Evolutionary conservation across 2,329 filamentous ascomycete genomes (phyloP).

Genomic region (Zalaria obscura): DNA sequence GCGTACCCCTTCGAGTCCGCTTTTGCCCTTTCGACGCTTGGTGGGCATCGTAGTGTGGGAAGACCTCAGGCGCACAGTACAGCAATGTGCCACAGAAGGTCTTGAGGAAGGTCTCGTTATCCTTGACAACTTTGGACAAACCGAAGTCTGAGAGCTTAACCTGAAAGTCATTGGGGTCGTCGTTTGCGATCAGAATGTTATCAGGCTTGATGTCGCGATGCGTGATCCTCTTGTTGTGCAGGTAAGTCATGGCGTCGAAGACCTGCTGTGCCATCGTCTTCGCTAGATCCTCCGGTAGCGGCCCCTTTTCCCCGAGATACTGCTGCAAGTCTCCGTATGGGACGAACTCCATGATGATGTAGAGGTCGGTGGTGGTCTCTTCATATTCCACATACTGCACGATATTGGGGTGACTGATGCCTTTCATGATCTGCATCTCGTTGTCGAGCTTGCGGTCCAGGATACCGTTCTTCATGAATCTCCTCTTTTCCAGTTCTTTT

Average conservation of each 20-base stretch:
- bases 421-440: constrained; percentile 92
- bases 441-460: constrained; percentile 88
- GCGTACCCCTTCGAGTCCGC: constrained; percentile 28
- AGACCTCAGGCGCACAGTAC: constrained; percentile 95
- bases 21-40: constrained; percentile 45
- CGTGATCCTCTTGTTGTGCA: constrained; percentile 79
- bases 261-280: constrained; percentile 63
- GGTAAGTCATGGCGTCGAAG: constrained; percentile 67
- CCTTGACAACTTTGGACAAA: constrained; percentile 79
- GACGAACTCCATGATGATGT: constrained; percentile 96
- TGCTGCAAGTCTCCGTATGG: constrained; percentile 69
- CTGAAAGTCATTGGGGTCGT: constrained; percentile 47
- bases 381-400: constrained; percentile 84
- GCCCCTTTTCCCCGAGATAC: constrained; percentile 47
- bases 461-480: constrained; percentile 84
- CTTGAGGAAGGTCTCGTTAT: constrained; percentile 76
- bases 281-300: constrained; percentile 54
- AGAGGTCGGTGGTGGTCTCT: constrained; percentile 65
- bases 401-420: constrained; percentile 72
- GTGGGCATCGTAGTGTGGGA: constrained; percentile 63
- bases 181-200: constrained; percentile 74
- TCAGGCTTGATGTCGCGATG: constrained; percentile 70
- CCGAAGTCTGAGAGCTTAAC: constrained; percentile 96
- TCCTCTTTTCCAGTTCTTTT: constrained; percentile 87
- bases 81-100: constrained; percentile 94